Evolutionary conservation across 1,139 yeast genomes (phyloP).

Genomic region (Arxiozyma heterogenica): DNA sequence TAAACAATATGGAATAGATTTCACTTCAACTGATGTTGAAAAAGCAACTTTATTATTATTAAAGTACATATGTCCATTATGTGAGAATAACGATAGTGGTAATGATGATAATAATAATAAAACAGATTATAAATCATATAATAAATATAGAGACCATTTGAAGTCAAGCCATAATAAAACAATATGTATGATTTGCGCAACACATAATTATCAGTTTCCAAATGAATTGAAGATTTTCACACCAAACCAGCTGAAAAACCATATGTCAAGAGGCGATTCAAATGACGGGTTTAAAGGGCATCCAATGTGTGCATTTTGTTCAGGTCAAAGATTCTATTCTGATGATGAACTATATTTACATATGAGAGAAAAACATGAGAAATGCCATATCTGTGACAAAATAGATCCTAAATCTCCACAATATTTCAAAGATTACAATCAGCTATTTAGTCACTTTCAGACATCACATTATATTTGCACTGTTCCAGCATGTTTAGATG

Average conservation of each 20-base stretch:
- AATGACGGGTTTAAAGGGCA: constrained; percentile 76
- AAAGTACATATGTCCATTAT: constrained; percentile 47
- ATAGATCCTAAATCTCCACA: constrained; percentile 56
- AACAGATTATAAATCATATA: constrained; percentile 39
- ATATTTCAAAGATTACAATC: constrained; percentile 69
- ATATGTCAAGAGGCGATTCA: constrained; percentile 59
- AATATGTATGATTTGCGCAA: constrained; percentile 68
- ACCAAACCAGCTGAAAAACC: constrained; percentile 54
- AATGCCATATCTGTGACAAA: constrained; percentile 83
- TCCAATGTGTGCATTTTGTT: constrained; percentile 80
- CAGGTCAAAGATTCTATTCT: constrained; percentile 68
- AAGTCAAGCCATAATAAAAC: constrained; percentile 50
- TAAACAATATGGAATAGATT: constrained; percentile 43
- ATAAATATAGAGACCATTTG: constrained; percentile 56
- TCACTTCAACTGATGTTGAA: constrained; percentile 40
- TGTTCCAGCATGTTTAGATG: constrained; percentile 76
- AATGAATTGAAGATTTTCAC: constrained; percentile 58
- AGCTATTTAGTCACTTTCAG: constrained; percentile 65
- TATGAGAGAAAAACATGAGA: constrained; percentile 76
- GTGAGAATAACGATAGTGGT: too few species aligned
- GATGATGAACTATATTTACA: constrained; percentile 81
- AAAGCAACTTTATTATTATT: constrained; percentile 44
- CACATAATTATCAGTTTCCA: constrained; percentile 68
- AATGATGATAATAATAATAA: constrained; percentile 14
- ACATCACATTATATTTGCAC: constrained; percentile 68